Base-by-base conservation (phyloP, 106 monocot genomes). In the Phalaenopsis aphrodite region DNA sequence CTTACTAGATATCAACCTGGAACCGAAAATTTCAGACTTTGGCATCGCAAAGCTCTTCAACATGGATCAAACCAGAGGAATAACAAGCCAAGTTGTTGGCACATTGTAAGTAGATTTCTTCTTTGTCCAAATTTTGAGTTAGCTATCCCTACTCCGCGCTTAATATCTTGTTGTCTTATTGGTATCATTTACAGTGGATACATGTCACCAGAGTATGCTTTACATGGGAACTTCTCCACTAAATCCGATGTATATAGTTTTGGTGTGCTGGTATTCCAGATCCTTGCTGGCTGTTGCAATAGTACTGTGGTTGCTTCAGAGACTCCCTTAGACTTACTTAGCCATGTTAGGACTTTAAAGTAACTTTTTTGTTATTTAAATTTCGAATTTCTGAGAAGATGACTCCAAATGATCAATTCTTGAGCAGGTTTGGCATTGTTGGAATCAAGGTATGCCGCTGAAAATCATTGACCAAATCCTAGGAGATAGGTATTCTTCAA, bases 11-110 rank as follows among this genome's bases (percentile, higher is more conserved):
- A 55, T 57, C 39, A 78, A 79, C 15, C 86, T 89, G 89, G 85
- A 79, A 15, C 86, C 89, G 21, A 89, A 86, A 66, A 89, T 89
- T 37, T 89, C 86, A 56, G 89, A 89, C 72, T 89, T 89, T 77
- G 89, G 89, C n/a, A 46, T 86, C 4, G 89, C 89, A 8, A 89
- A 84, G 78, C 84, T 86, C 16, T 82, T 89, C 37, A 55, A 78
- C 0, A 45, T 6, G 43, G 43, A 45, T 45, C 43, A 45, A 45
- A 45, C 43, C 6, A 45, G 43, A 45, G 43, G 43, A 45, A 3
- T 45, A 3, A 45, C 43, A 45, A 45, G 43, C 43, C 43, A 45
- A 45, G 43, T 45, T 45, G 43, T 45, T 1, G 43, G 43, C 43
- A 45, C 43, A 45, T 45, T 45, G 89, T 89, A 82, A 86, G 86